Conservation (phyloP, 345 rosid species). For the Cardamine occulta region DNA sequence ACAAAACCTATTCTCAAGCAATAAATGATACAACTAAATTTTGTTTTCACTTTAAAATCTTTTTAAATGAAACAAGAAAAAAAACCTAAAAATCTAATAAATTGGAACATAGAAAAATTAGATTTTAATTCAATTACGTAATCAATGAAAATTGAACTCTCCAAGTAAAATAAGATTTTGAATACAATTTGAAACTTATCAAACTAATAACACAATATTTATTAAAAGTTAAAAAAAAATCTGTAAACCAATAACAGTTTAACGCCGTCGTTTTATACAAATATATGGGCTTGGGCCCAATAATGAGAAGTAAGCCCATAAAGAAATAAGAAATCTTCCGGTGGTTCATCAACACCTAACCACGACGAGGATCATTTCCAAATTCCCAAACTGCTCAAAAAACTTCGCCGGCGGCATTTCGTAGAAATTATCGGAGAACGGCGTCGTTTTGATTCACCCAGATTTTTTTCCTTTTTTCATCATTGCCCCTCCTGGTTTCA, state of each 20-base stretch:
- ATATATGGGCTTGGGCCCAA: background rate
- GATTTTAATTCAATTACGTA: too few relatives aligned
- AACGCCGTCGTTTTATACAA: background rate
- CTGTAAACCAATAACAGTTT: background rate
- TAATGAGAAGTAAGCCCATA: slow-evolving; percentile 18
- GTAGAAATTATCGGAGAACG: slow-evolving; percentile 26
- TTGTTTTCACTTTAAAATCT: too few relatives aligned
- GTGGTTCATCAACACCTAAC: slow-evolving; percentile 36
- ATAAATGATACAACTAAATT: too few relatives aligned
- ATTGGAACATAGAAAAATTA: background rate
- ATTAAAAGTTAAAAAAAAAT: background rate
- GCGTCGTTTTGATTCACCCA: slow-evolving; percentile 11
- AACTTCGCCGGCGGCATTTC: slow-evolving; percentile 35
- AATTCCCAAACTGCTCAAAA: slow-evolving; percentile 31
- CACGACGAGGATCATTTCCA: slow-evolving; percentile 34
- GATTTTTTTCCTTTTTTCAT: background rate
- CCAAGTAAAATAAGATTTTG: background rate
- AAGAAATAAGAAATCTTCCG: background rate
- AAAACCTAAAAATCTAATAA: background rate
- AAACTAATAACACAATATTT: background rate
- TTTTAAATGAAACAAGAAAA: too few relatives aligned
- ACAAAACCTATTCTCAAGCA: too few relatives aligned
- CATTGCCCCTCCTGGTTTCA: background rate
- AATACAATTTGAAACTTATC: background rate
- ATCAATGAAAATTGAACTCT: background rate